Base-by-base conservation (phyloP, 1,284 basidiomycete species). In the Thelephora terrestris region DNA sequence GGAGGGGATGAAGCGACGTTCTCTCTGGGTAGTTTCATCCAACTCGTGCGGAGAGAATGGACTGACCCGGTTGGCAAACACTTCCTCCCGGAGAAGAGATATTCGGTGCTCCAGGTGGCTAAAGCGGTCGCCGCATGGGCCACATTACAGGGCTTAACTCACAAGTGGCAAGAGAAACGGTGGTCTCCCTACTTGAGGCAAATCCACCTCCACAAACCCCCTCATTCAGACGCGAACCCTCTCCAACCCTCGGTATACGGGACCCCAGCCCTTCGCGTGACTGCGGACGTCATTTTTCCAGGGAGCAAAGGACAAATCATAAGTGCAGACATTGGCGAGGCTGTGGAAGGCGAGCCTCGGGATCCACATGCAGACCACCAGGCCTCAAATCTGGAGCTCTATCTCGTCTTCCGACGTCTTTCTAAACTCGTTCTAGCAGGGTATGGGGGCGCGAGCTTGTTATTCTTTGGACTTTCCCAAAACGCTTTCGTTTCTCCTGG, bases 351-450 rank as follows among this genome's bases (percentile, higher is more conserved):
- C 14, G 29, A 32, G 14, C 29, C 29, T 14, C 29, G 12, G 14
- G 29, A 10, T 32, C 6, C 17, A 12, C 27, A 10, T 24, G 48
- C 2, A 18, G 45, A 12, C 47, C 43, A 2, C 44, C 38, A 40
- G 4, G 42, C 40, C 4, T 68, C 74, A 10, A 69, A 73, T 23
- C 62, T 67, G 1, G 78, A 83, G 46, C 68, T 86, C 47, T 85
- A 84, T 58, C 64, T 73, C 14, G 84, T 79, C 7, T 64, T 89
- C 12, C 75, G 85, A 25, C 74, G 86, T 16, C 70, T 87, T 34
- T 87, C 85, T 5, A 87, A 87, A 61, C 75, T 89, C 65, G 83
- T 85, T 1, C 67, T 89, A 4, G 85, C 82, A 0, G 85, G 85
- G 1, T 89, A 89, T 55, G 85, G 86, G 7, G 86, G 86, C 6